Percentiles rank a stretch among this genome's conserved stretches.
Conservation (phyloP, 106 monocot species). For the Dioscorea alata region DNA sequence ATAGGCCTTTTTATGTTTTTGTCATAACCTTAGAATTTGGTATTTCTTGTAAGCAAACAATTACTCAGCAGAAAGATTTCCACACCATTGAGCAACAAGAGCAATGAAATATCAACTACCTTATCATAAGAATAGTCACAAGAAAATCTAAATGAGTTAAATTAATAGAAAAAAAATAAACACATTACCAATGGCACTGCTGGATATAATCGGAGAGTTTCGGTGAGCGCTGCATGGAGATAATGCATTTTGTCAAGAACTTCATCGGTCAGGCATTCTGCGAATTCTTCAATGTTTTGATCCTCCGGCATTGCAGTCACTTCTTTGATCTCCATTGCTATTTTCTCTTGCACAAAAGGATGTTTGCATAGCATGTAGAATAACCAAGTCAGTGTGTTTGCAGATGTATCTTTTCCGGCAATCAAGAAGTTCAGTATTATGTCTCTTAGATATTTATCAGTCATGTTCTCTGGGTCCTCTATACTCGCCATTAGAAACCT, state of each 20-base stretch:
- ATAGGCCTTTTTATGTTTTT: too few relatives aligned
- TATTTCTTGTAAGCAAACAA: too few relatives aligned
- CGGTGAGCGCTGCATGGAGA: constrained; percentile 45
- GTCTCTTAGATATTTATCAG: constrained; percentile 4
- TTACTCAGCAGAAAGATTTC: too few relatives aligned
- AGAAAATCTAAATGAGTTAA: not conserved
- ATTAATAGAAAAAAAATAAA: not conserved
- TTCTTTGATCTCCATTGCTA: constrained; percentile 17
- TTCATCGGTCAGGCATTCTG: constrained; percentile 23
- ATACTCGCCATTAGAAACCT: constrained; percentile 7
- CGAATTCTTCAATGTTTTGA: constrained; percentile 8
- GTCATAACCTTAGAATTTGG: too few relatives aligned
- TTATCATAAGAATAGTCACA: not conserved
- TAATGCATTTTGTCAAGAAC: constrained; percentile 44
- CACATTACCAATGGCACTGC: constrained; percentile 36
- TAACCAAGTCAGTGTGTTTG: constrained; percentile 24
- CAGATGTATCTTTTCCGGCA: constrained; percentile 31
- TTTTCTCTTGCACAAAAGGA: constrained; percentile 9
- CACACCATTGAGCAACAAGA: too few relatives aligned
- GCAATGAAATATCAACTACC: too few relatives aligned
- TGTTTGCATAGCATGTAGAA: constrained; percentile 24
- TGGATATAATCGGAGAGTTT: constrained; percentile 56
- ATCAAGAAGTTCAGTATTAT: constrained; percentile 21
- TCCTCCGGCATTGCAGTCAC: not conserved
- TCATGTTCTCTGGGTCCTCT: constrained; percentile 4